These are phyloP conservation scores for Blastobotrys ciferrii DNA, from an alignment of 1,139 yeast species.

Conservation along the genomic window DNA sequence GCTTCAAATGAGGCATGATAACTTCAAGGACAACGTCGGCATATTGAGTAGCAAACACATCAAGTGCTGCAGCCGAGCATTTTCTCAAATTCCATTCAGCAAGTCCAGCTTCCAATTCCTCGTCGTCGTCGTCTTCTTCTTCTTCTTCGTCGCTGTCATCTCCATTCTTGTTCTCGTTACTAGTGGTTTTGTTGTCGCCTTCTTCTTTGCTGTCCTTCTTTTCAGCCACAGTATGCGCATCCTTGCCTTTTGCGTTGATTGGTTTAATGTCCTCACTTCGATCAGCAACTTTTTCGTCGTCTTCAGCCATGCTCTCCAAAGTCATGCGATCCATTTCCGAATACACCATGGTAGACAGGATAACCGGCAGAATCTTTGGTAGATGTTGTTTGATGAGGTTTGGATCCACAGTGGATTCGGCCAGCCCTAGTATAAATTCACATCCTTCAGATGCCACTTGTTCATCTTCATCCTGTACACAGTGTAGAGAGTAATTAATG, in stretches of 20 bases:
- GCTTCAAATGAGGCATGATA: slow-evolving; percentile 73
- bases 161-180: slow-evolving; percentile 18
- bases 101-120: slow-evolving; percentile 56
- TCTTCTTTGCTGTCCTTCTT: slow-evolving; percentile 21
- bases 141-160: slow-evolving; percentile 48
- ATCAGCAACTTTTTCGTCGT: slow-evolving; percentile 77
- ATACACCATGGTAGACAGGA: slow-evolving; percentile 82
- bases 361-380: slow-evolving; percentile 63
- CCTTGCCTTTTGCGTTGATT: slow-evolving; percentile 64
- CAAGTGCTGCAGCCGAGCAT: slow-evolving; percentile 92
- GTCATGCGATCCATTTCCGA: slow-evolving; percentile 75
- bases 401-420: slow-evolving; percentile 53
- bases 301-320: slow-evolving; percentile 57
- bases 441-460: slow-evolving; percentile 88
- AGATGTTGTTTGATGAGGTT: slow-evolving; percentile 48
- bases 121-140: slow-evolving; percentile 61
- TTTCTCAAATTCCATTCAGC: slow-evolving; percentile 90
- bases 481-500: slow-evolving; percentile 76
- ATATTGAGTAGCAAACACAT: slow-evolving; percentile 65
- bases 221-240: slow-evolving; percentile 47
- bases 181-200: slow-evolving; percentile 17
- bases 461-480: slow-evolving; percentile 66
- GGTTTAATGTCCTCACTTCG: slow-evolving; percentile 87
- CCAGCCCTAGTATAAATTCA: slow-evolving; percentile 78
- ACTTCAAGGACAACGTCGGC: slow-evolving; percentile 67